phyloP scores from a whole-genome alignment of 208 protist genomes.

The Wallacemonas rigidus region DNA sequence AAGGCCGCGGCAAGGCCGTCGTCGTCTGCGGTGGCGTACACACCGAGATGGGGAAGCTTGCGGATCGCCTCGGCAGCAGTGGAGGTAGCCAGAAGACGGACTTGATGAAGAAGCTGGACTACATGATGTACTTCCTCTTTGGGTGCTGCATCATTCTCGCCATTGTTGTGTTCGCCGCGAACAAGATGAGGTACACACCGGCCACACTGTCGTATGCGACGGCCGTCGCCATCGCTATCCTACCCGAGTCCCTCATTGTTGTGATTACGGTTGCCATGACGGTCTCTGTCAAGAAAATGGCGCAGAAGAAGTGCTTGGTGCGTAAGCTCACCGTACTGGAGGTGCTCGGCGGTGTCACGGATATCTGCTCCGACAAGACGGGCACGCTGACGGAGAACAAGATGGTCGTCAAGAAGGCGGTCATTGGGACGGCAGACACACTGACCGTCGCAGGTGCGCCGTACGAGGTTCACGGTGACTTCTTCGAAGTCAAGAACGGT shows the following conservation, averaged over 20 bases:
- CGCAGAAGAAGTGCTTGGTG: slow-evolving; percentile 86
- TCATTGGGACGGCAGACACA: slow-evolving; percentile 62
- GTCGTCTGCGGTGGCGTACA: slow-evolving; percentile 69
- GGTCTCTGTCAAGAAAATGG: slow-evolving; percentile 82
- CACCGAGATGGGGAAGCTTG: slow-evolving; percentile 91
- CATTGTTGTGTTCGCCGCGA: slow-evolving; percentile 81
- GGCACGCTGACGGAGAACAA: slow-evolving; percentile 95
- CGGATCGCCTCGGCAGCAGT: slow-evolving; percentile 53
- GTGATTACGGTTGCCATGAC: slow-evolving; percentile 90
- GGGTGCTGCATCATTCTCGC: slow-evolving; percentile 69
- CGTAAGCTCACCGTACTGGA: slow-evolving; percentile 85
- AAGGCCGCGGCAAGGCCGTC: slow-evolving; percentile 82
- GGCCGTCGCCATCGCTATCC: slow-evolving; percentile 86
- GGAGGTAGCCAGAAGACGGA: slow-evolving; percentile 56
- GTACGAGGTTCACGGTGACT: slow-evolving; percentile 69
- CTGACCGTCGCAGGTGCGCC: slow-evolving; percentile 74
- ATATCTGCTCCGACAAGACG: slow-evolving; percentile 95
- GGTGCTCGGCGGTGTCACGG: slow-evolving; percentile 89
- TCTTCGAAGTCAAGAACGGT: slow-evolving; percentile 41
- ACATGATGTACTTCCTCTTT: slow-evolving; percentile 92
- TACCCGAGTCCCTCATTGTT: slow-evolving; percentile 85
- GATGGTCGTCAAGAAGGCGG: slow-evolving; percentile 88
- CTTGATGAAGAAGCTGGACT: slow-evolving; percentile 85
- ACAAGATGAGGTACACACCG: slow-evolving; percentile 65
- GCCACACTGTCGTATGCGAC: slow-evolving; percentile 79